phyloP scores from a whole-genome alignment of 31 red algal genomes.

The Endocladia muricata region DNA sequence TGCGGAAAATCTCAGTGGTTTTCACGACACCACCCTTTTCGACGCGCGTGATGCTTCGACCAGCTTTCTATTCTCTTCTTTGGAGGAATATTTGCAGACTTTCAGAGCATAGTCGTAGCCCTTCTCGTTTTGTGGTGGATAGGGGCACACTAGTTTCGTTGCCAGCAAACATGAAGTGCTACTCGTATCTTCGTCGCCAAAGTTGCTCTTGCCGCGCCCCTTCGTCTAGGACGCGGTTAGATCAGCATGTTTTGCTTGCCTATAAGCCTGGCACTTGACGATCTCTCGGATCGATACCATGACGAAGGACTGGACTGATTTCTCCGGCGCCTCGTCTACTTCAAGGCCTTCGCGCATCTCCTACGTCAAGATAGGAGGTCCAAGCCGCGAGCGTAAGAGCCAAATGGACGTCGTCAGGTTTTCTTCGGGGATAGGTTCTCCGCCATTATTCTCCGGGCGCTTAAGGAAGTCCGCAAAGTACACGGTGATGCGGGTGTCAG shows the following conservation, averaged over 20 bases:
- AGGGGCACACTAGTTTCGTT: not conserved
- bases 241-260: no score
- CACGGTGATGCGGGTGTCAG: not conserved
- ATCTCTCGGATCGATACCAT: not conserved
- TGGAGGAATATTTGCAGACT: not conserved
- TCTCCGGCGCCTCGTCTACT: conserved; percentile 6
- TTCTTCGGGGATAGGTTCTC: not conserved
- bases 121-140: conserved; percentile 19
- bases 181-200: not conserved
- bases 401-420: not conserved
- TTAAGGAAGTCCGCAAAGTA: not conserved
- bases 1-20: not conserved
- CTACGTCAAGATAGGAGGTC: not conserved
- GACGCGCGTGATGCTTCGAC: not conserved
- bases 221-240: not conserved
- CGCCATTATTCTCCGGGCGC: not conserved
- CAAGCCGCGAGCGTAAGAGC: not conserved
- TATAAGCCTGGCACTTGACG: conserved; percentile 25
- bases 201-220: not conserved
- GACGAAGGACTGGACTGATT: conserved; percentile 14
- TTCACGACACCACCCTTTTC: not conserved
- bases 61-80: not conserved
- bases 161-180: not conserved
- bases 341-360: conserved; percentile 17
- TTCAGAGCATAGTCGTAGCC: conserved; percentile 20